These are phyloP conservation scores for Triticum turgidum DNA, from an alignment of 176 grass and related monocot genomes.

Conservation along the genomic window DNA sequence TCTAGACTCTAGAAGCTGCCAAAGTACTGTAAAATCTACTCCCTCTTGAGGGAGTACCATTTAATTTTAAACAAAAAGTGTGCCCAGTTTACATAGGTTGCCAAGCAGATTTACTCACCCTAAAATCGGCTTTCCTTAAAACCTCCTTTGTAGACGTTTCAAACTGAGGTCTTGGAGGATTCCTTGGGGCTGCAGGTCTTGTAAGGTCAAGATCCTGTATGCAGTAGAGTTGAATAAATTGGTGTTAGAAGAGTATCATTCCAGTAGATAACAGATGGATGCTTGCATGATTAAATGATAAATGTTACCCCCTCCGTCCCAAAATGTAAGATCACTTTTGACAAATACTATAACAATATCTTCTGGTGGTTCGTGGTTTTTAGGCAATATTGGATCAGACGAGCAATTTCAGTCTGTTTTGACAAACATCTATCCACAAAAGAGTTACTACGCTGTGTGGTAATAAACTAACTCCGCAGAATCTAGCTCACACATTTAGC, in stretches of 20 bases:
- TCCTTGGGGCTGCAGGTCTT: conserved; percentile 54
- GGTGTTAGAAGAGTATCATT: conserved; percentile 1
- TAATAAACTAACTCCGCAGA: not conserved
- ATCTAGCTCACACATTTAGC: not conserved
- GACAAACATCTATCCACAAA: conserved; percentile 12
- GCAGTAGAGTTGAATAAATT: conserved; percentile 29
- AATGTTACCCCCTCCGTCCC: not conserved
- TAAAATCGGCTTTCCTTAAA: conserved; percentile 93
- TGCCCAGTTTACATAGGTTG: conserved; percentile 3
- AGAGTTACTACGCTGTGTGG: not conserved
- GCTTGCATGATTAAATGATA: conserved; percentile 5
- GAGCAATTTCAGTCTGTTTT: conserved; percentile 11
- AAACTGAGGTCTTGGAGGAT: conserved; percentile 47
- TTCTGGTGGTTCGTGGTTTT: not conserved
- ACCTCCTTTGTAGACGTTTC: conserved; percentile 74
- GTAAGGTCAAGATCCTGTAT: conserved; percentile 85
- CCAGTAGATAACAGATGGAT: not conserved
- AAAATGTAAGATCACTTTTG: no score
- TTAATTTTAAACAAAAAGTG: not conserved
- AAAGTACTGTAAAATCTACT: not conserved
- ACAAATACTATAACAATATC: not conserved
- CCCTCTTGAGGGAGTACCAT: no score
- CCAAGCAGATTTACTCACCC: conserved; percentile 47
- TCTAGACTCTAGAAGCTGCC: not conserved
- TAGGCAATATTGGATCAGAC: not conserved